Evolutionary conservation across 164 flowering plant genomes (phyloP).

Genomic region (Nelumbo lutea): DNA sequence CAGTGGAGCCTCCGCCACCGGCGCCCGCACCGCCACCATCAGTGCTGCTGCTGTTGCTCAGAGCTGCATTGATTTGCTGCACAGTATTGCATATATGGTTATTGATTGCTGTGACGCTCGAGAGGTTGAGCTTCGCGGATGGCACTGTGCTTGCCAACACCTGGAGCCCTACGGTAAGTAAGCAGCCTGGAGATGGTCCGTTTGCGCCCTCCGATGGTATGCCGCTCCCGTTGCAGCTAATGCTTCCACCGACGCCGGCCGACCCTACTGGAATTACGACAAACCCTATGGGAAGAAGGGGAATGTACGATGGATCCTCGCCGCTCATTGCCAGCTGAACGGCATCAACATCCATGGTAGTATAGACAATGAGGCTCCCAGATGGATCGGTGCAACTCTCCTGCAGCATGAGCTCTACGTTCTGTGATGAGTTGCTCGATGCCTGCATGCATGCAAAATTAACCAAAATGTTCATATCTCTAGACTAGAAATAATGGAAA

Average conservation of each 20-base stretch:
- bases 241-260: not conserved
- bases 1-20: slow-evolving; percentile 18
- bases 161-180: slow-evolving; percentile 79
- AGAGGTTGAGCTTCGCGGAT: slow-evolving; percentile 62
- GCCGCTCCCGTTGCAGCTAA: not conserved
- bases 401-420: slow-evolving; percentile 84
- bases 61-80: slow-evolving; percentile 56
- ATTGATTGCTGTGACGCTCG: slow-evolving; percentile 66
- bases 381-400: slow-evolving; percentile 87
- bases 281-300: slow-evolving; percentile 84
- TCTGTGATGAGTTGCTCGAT: slow-evolving; percentile 85
- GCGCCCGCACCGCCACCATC: slow-evolving; percentile 10
- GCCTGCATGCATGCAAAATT: slow-evolving; percentile 48
- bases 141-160: slow-evolving; percentile 69
- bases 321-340: slow-evolving; percentile 78
- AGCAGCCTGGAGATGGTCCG: slow-evolving; percentile 39
- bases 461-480: not conserved
- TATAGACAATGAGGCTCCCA: slow-evolving; percentile 76
- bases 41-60: slow-evolving; percentile 17
- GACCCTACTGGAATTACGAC: slow-evolving; percentile 40
- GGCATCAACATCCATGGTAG: slow-evolving; percentile 71
- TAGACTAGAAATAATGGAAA: too few species aligned
- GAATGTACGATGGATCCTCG: slow-evolving; percentile 84
- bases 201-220: slow-evolving; percentile 5
- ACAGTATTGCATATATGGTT: slow-evolving; percentile 64